Evolutionary conservation across 768 basidiomycete species (phyloP).

Genomic region (Pleurotus ostreatus): DNA sequence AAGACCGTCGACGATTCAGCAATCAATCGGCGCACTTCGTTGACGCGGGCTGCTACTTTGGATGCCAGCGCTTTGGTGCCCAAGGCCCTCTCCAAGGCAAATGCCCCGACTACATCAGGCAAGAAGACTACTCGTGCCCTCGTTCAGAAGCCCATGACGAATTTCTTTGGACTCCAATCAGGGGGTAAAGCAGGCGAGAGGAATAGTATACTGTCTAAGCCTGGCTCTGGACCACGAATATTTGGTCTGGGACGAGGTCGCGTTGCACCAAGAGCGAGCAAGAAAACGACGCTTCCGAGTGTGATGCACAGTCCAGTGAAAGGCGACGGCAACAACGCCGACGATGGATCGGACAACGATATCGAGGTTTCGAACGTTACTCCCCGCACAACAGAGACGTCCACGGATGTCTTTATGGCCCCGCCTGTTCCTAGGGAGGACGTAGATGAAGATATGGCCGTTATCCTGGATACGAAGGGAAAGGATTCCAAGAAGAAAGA

Average conservation of each 20-base stretch:
- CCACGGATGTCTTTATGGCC: slow-evolving; percentile 15
- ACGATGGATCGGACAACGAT: slow-evolving; percentile 12
- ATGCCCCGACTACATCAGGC: background rate
- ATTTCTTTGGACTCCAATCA: background rate
- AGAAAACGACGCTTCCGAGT: slow-evolving; percentile 41
- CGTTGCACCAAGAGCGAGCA: slow-evolving; percentile 35
- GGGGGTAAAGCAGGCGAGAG: background rate
- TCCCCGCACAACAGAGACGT: slow-evolving; percentile 4
- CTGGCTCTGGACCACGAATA: slow-evolving; percentile 12
- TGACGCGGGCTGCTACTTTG: background rate
- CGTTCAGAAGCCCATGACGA: slow-evolving; percentile 1
- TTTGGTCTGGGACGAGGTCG: slow-evolving; percentile 24
- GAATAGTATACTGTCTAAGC: background rate
- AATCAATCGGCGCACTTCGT: background rate
- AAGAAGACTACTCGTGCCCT: background rate
- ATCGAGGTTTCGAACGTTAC: slow-evolving; percentile 9
- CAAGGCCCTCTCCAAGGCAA: background rate
- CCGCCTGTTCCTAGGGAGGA: slow-evolving; percentile 4
- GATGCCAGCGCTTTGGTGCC: background rate
- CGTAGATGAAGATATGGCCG: slow-evolving; percentile 11
- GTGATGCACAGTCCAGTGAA: slow-evolving; percentile 49
- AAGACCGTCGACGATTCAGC: slow-evolving; percentile 18
- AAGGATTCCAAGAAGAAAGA: slow-evolving; percentile 22
- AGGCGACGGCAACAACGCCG: slow-evolving; percentile 21
- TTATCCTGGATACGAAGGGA: slow-evolving; percentile 29